A percentile compares a stretch with the other conserved stretches of the same genome.
Evolutionary conservation across 2,329 filamentous ascomycete genomes (phyloP).

Genomic region (Sordariomycetes sp.): DNA sequence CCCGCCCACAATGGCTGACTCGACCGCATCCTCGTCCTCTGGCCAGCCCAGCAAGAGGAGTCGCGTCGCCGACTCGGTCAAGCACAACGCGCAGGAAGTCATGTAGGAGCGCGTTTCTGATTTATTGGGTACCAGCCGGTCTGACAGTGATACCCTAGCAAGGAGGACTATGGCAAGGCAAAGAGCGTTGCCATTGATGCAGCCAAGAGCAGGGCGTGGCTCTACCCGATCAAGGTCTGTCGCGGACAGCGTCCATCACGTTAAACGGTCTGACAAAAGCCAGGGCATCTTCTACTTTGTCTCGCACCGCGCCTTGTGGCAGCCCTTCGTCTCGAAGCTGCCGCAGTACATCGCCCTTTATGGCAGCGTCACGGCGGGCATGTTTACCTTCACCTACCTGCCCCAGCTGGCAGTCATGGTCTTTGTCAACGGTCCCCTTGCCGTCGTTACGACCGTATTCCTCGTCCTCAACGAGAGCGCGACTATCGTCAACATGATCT

Average conservation of each 20-base stretch:
- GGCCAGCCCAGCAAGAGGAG: constrained; percentile 12
- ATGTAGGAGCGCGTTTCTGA: constrained; percentile 22
- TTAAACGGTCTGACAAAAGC: background rate
- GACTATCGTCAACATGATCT: constrained; percentile 45
- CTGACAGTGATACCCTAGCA: constrained; percentile 24
- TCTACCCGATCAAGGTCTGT: constrained; percentile 70
- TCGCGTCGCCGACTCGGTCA: constrained; percentile 27
- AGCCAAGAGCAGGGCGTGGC: constrained; percentile 65
- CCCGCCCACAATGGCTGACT: constrained; percentile 16
- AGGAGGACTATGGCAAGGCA: constrained; percentile 64
- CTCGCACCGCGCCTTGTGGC: constrained; percentile 47
- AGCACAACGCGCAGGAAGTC: constrained; percentile 39
- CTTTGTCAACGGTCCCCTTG: constrained; percentile 76
- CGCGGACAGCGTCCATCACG: background rate
- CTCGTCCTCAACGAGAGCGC: constrained; percentile 57
- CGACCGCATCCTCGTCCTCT: constrained; percentile 10
- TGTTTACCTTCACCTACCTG: constrained; percentile 83
- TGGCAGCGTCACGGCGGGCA: constrained; percentile 59
- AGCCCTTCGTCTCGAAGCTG: constrained; percentile 45
- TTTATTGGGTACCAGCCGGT: constrained; percentile 7
- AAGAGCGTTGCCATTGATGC: constrained; percentile 57
- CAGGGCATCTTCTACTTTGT: constrained; percentile 53
- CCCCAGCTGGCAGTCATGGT: constrained; percentile 78
- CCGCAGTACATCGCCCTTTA: constrained; percentile 60
- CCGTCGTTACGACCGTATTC: constrained; percentile 62